Evolutionary conservation across 176 grass and related monocot genomes (phyloP), one percentile per base, ranked within the genome.

Genomic region (Oryza coarctata): DNA sequence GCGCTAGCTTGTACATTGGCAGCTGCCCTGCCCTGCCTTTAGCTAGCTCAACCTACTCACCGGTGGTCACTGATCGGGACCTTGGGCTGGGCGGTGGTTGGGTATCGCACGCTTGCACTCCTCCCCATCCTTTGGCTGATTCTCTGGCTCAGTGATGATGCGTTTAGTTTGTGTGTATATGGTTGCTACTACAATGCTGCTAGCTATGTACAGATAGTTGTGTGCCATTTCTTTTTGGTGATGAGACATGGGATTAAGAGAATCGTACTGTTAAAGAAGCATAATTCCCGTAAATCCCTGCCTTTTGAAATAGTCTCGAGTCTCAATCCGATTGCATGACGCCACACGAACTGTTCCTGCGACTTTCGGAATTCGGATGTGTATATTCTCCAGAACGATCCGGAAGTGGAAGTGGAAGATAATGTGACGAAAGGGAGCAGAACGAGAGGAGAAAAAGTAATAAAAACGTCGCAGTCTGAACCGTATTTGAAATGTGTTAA

Each of bases 1-100:
- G 17, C 18, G 34, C 2, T 8, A 4, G n/a, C 44, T 80, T 90
- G 80, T 78, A 50, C 10, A 78, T 57, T 45, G 18, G 20, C 38
- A 31, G 84, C 23, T 82, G 35, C 20, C 76, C 68, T 47, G 18
- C 65, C 10, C 31, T 50, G 58, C 35, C 77, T 70, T 62, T 1
- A 40, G 47, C 64, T 25, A 49, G 1, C 31, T 28, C 83, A 12
- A 64, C 20, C 20, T 49, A 14, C 12, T 55, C 50, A n/a, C 18
- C 75, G 27, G 38, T 29, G 29, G 45, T 78, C 23, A 22, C 74
- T 33, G 81, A 20, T 7, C 28, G 64, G 44, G 74, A 70, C 63
- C 40, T 1, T 1, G 60, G 13, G 14, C 35, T 38, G 40, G 40
- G 27, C 11, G 58, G 33, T 88, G 68, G 86, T 74, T 84, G 81